Evolutionary conservation across 352 stramenopile species (phyloP), one percentile per base, ranked within the genome.

Genomic region (Pythium dissimile): DNA sequence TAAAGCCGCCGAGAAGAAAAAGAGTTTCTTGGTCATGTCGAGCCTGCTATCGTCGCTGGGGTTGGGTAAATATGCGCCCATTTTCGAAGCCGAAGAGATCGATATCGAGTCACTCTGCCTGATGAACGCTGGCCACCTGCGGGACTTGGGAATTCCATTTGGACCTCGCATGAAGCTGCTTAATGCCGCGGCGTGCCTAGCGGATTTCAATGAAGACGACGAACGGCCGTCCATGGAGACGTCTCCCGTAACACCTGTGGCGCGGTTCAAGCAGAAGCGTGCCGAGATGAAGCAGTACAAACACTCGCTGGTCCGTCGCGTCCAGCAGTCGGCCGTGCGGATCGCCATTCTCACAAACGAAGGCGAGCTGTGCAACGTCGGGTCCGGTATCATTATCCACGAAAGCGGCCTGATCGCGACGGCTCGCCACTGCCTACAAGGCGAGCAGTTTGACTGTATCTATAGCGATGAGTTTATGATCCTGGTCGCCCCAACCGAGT

Each of bases 381-480:
- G 85, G 5, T 93, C 82, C 5, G 85, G 85, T 9, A 94, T 94
- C 59, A 88, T 94, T 45, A 81, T 94, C 47, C 83, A 94, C 59
- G 85, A 94, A 47, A 66, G 71, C 18, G 85, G 85, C 2, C 67
- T 94, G 4, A 78, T 94, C 27, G 85, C 85, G 12, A 94, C 85
- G 11, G 85, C 85, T 15, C 77, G 75, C 1, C 85, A 94, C 45
- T 92, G 82, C 21, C 65, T 94, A 8, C 79, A 92, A 45, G 82
- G 85, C 45, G 85, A 94, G 52, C 80, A 91, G 63, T 94, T 92
- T 59, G 81, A 94, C 50, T 91, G 84, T 56, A 89, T 92, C 42
- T 89, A 92, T 64, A 90, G 83, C 51, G 78, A 92, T 54, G 84
- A 92, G 55, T 94, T 87, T 54, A 92, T 93, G 85, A 88, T 94